These are phyloP conservation scores for Aureobasidium leucospermi DNA, from an alignment of 2,329 filamentous ascomycete genomes.

Conservation along the genomic window DNA sequence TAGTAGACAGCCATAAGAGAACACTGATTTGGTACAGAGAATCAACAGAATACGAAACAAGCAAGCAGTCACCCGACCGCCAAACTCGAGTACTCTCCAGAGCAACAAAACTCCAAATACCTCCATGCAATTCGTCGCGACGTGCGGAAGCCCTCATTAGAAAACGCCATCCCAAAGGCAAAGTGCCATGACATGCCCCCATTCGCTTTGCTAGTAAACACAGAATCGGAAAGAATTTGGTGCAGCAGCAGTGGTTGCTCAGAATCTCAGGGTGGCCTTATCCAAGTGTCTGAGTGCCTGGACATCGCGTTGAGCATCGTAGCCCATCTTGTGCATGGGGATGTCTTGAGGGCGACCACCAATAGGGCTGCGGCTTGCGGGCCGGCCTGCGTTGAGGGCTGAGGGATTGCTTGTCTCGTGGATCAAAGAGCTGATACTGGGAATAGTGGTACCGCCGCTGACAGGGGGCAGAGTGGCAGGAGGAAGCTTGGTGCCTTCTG, in stretches of 20 bases:
- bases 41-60: no score
- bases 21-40: no score
- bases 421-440: conserved; percentile 45
- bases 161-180: no score
- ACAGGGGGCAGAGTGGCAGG: conserved; percentile 7
- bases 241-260: not conserved
- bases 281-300: conserved; percentile 30
- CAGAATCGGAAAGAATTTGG: no score
- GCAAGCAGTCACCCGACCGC: no score
- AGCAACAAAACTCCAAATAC: no score
- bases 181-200: no score
- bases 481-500: not conserved
- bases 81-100: no score
- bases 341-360: conserved; percentile 28
- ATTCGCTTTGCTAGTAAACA: no score
- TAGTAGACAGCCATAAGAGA: no score
- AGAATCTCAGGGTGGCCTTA: conserved; percentile 28
- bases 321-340: conserved; percentile 31
- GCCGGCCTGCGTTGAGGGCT: conserved; percentile 11
- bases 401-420: conserved; percentile 12
- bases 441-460: conserved; percentile 37
- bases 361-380: conserved; percentile 25
- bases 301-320: conserved; percentile 29
- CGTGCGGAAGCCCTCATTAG: no score
- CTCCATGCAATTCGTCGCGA: no score